These are phyloP conservation scores for Colletotrichum godetiae DNA, from an alignment of 2,329 filamentous ascomycete genomes.

Conservation along the genomic window DNA sequence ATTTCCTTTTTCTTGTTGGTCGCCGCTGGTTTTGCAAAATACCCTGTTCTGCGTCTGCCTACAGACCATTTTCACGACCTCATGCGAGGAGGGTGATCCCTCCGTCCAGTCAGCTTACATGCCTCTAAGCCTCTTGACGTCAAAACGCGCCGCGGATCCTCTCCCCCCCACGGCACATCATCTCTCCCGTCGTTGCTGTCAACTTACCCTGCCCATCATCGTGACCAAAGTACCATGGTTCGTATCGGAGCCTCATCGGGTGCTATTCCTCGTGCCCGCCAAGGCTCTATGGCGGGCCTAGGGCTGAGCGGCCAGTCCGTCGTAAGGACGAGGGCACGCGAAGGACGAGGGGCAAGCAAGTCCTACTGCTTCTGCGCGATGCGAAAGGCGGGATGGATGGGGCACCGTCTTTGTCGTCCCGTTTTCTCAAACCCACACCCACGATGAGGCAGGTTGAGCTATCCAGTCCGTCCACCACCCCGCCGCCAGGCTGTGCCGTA, in stretches of 20 bases:
- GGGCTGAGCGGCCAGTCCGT: conserved; percentile 25
- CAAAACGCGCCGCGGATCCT: conserved; percentile 17
- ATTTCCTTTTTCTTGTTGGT: neutral
- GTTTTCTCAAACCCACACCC: conserved; percentile 17
- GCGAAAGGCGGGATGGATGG: neutral
- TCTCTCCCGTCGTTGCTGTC: neutral
- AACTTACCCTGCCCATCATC: conserved; percentile 1
- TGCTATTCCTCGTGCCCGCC: conserved; percentile 12
- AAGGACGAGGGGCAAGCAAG: conserved; percentile 10
- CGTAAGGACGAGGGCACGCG: neutral
- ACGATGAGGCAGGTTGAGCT: conserved; percentile 14
- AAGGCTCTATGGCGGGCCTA: conserved; percentile 23
- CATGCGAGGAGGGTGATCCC: neutral
- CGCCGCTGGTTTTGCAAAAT: neutral
- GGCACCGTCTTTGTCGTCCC: conserved; percentile 18
- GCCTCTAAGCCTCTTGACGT: conserved; percentile 29
- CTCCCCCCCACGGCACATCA: neutral
- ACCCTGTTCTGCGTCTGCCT: neutral
- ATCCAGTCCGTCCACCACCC: conserved; percentile 1
- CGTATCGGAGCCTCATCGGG: conserved; percentile 31
- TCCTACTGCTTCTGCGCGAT: neutral
- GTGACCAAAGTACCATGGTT: neutral
- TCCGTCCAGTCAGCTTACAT: conserved; percentile 26
- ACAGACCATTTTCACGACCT: neutral
- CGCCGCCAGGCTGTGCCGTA: conserved; percentile 8